Base-by-base conservation (phyloP, 352 stramenopile genomes). In the Globisporangium paddicum region DNA sequence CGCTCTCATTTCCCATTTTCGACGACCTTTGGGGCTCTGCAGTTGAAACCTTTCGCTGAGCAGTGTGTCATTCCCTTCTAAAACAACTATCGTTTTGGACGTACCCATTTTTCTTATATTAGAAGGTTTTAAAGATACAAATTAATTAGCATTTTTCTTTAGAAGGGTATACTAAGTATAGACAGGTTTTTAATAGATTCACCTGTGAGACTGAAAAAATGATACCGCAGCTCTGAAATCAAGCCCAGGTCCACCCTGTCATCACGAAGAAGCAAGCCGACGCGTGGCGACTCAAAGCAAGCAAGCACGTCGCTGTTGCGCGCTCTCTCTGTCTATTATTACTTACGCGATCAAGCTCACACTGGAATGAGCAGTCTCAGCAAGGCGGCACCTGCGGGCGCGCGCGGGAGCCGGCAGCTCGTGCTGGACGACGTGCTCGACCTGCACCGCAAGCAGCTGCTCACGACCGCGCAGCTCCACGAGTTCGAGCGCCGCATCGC, bases 391-490 rank as follows among this genome's bases (percentile, higher is more conserved):
- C 26, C 30, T n/a, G 13, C 46, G 32, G 44, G 23, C 6, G 18
- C 5, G 13, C 13, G 19, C 18, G 10, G 8, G n/a, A 26, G 7
- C 23, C 58, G 58, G 16, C 55, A 64, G 40, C 41, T 61, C 37
- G 23, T 86, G 21, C 51, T 75, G 11, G 60, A 56, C 42, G 66
- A 81, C 62, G 71, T 60, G 35, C 66, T 59, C 18, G 73, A 80
- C 49, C 67, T 86, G 40, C 60, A 72, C 30, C 60, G 47, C 16
- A 75, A 74, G 8, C 58, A 59, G 19, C 40, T 73, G 34, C 59
- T 90, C 44, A 51, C 55, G 2, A 34, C 18, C 18, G 62, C 64
- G 19, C 62, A 82, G 58, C 66, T 73, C 1, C 42, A 57, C 5
- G 64, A 78, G 37, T 79, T 67, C 35, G 68, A 77, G 48, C 11